Percentiles rank a stretch among this genome's conserved stretches.
These are phyloP conservation scores for Bullera alba DNA, from an alignment of 768 basidiomycete species.

Conservation along the genomic window DNA sequence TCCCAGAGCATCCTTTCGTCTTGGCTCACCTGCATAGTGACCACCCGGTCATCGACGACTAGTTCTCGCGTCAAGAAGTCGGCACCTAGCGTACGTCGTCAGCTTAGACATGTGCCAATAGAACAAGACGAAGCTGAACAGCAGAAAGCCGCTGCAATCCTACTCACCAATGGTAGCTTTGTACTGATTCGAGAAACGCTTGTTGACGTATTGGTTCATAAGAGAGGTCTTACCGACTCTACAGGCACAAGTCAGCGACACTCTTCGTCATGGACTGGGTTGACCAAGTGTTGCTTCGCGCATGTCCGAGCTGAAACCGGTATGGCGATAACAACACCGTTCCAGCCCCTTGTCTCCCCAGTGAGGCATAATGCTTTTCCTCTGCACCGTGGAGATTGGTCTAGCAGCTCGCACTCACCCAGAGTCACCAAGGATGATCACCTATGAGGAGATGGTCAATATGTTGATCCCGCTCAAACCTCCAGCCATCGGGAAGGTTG, in stretches of 20 bases:
- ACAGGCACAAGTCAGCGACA: conserved; percentile 7
- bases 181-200: conserved; percentile 98
- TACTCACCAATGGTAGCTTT: conserved; percentile 67
- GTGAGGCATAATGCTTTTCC: background rate
- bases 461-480: background rate
- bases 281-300: background rate
- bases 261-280: background rate
- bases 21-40: conserved; percentile 87
- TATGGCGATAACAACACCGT: background rate
- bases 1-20: background rate
- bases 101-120: background rate
- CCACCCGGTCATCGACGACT: conserved; percentile 94
- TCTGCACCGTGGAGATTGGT: background rate
- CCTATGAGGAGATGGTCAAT: conserved; percentile 53
- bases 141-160: no score
- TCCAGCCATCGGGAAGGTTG: background rate
- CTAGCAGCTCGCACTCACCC: conserved; percentile 31
- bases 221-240: conserved; percentile 99
- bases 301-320: background rate
- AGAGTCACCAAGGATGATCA: conserved; percentile 91
- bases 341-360: no score
- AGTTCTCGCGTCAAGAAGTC: conserved; percentile 84
- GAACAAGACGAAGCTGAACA: background rate
- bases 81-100: conserved; percentile 27
- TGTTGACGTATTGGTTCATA: conserved; percentile 99